Percentiles rank a stretch among this genome's conserved stretches.
These are phyloP conservation scores for Amaranthus tricolor DNA, from an alignment of 179 eudicot genomes.

Conservation along the genomic window DNA sequence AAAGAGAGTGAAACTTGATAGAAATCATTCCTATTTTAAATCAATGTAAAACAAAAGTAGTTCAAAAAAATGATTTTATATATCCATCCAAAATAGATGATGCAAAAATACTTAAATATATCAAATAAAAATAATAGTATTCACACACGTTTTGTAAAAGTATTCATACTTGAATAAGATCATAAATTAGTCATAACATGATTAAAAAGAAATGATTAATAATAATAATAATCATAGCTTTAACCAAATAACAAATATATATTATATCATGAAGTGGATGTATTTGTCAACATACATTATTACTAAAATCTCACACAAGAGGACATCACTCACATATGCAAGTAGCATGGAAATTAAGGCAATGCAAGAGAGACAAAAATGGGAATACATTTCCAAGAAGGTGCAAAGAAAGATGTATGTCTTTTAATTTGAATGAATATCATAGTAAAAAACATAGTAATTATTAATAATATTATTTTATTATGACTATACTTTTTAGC, in stretches of 20 bases:
- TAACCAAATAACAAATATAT: background rate
- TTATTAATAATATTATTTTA: too few relatives aligned
- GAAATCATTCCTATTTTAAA: too few relatives aligned
- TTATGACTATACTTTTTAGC: too few relatives aligned
- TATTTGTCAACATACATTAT: background rate
- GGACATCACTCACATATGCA: background rate
- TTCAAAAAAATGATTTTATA: too few relatives aligned
- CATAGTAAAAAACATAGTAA: too few relatives aligned
- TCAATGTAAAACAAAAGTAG: too few relatives aligned
- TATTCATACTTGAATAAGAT: background rate
- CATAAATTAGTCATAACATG: background rate
- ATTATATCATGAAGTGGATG: background rate
- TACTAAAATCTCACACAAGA: background rate
- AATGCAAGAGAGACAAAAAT: background rate
- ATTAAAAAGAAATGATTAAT: background rate
- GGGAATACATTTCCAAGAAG: slow-evolving; percentile 5
- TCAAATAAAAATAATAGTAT: too few relatives aligned
- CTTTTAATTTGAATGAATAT: background rate
- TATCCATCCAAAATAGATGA: too few relatives aligned
- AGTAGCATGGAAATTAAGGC: background rate
- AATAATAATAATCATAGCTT: background rate
- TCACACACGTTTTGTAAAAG: too few relatives aligned
- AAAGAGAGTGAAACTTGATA: too few relatives aligned
- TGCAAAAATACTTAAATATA: too few relatives aligned
- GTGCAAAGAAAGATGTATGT: background rate